Evolutionary conservation across 2,329 filamentous ascomycete genomes (phyloP), one percentile per base, ranked within the genome.

Genomic region (Neocatenulostroma microsporum): DNA sequence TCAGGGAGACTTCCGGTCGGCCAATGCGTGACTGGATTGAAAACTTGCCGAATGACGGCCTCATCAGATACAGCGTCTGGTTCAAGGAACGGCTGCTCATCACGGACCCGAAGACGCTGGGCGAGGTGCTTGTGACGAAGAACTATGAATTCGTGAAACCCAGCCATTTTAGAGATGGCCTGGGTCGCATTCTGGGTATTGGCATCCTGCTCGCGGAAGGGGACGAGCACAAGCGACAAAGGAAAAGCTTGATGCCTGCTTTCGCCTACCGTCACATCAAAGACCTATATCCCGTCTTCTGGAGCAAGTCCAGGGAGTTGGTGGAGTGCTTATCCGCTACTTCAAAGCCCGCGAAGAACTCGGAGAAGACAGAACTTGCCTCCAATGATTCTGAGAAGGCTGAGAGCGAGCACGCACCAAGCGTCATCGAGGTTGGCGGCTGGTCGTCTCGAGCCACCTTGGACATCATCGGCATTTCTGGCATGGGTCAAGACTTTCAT

Each of bases 151-250:
- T 72, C 47, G 52, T 69, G 41, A 72, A 71, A 51, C 68, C 68
- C 0, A 37, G 36, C 8, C 57, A 62, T 3, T 42, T 71, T n/a
- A 54, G 74, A 21, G 61, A 62, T 28, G 68, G 70, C 2, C 63
- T 89, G 3, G 74, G 72, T 2, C 69, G 75, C 15, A 67, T 87
- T 18, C 67, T 89, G 10, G 82, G 85, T 8, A 63, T 80, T 10
- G 83, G 84, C 8, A 65, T 89, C 11, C 62, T 95, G 24, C 66
- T 95, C 9, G 83, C 85, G 2, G 88, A 95, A 61, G 88, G 88
- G n/a, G 84, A 93, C 10, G 84, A 88, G 52, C 89, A 95, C 60
- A 91, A 82, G 64, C 66, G 75, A 2, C 68, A 72, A 47, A 51
- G 68, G 24, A 69, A 64, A 46, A 55, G 62, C 11, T 51, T 72